Evolutionary conservation across 2,329 filamentous ascomycete genomes (phyloP), one percentile per base, ranked within the genome.

Genomic region (Graphilbum ipis-grandicollis): DNA sequence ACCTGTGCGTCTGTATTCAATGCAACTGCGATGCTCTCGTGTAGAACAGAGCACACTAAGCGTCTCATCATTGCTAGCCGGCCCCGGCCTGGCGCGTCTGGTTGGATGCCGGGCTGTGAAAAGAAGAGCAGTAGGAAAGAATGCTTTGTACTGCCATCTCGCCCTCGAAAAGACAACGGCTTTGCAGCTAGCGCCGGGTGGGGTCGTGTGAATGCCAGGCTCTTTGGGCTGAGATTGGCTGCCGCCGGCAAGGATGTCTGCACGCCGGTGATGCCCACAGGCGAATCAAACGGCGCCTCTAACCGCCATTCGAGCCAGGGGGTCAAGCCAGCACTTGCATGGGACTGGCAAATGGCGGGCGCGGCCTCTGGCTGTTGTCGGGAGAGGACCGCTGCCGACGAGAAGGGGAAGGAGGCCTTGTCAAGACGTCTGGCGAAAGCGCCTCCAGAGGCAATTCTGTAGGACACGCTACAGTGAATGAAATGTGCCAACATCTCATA

Each of bases 231-330:
- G 37, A 36, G 41, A 46, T 46, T 46, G 44, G 44, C 40, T 43
- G 44, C 40, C 41, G 41, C 17, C 19, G 22, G 35, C 43, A 42
- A 34, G 44, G 41, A 33, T 37, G 25, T 14, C 29, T 39, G 38
- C 42, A 37, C 34, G 38, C 41, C 39, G 28, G 35, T 26, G 36
- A 35, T 35, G 39, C 26, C 21, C 15, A 31, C 37, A 31, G 36
- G 33, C 43, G 40, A 45, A 45, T 45, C 43, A 45, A 22, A 44
- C 33, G 34, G 32, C 36, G 32, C 37, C 42, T 44, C 39, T 45
- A 45, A 31, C 42, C 42, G 42, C 42, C 42, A 41, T 41, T 35
- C 33, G 17, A 13, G 26, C 12, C 14, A 5, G 14, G 26, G 26
- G 26, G 26, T n/a, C n/a, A n/a, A n/a, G n/a, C n/a, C n/a, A n/a